Evolutionary conservation across 768 basidiomycete species (phyloP), one percentile per base, ranked within the genome.

Genomic region (Suillus alpinus): DNA sequence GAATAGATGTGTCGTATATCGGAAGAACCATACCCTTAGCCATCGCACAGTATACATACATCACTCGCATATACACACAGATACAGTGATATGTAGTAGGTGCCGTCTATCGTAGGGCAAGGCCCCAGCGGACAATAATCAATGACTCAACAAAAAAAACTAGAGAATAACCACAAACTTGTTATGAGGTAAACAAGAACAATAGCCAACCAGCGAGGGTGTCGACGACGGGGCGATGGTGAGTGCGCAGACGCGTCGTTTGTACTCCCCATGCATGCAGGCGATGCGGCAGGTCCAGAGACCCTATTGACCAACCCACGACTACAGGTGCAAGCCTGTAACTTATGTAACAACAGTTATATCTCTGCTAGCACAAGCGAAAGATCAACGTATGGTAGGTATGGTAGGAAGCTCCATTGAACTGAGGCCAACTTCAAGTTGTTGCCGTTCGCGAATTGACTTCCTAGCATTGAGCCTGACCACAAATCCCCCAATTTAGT

Each of bases 321-420:
- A 23, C 23, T 26, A 26, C 26, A 49, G 16, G 14, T 16, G 46
- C 16, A 47, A 47, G 14, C 23, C 16, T 34, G 31, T 34, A 32
- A 52, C 12, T 20, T 20, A 13, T n/a, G 43, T 37, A 9, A 53
- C 4, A 53, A 36, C 0, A 23, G 26, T 10, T 2, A 37, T 23
- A 53, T 53, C 18, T 50, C 31, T 50, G 31, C 16, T 29, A 10
- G 7, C 14, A 37, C 32, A 16, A 6, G 29, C 8, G 8, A 20
- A 53, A 13, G 7, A 26, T 53, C 23, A 63, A 29, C 6, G 26
- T 57, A 68, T 64, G 9, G 61, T 65, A 7, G 68, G 41, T 9
- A 69, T 56, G 2, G 69, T 66, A 20, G 69, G 67, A 7, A 71
- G 53, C 20, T 71, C 62, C 55, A 65, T 52, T 0, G 57, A 34